These are phyloP conservation scores for Phytophthora foliorum DNA, from an alignment of 352 stramenopile species.

Conservation along the genomic window DNA sequence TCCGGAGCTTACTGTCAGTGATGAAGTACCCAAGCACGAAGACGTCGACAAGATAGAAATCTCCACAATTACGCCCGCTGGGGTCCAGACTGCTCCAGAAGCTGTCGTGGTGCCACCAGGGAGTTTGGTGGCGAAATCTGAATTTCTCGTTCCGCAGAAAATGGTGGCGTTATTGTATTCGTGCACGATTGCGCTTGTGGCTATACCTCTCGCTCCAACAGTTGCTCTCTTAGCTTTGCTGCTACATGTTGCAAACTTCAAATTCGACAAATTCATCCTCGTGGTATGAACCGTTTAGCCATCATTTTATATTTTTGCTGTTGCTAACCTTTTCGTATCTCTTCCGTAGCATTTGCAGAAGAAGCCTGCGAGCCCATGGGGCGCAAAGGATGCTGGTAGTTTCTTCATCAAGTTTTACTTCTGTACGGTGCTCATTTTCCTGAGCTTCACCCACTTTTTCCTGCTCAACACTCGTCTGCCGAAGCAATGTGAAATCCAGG, in stretches of 20 bases:
- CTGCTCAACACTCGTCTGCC: constrained; percentile 56
- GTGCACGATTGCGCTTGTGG: constrained; percentile 75
- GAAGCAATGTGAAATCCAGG: constrained; percentile 71
- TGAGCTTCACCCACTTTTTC: constrained; percentile 72
- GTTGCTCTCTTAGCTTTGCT: constrained; percentile 60
- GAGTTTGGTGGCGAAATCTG: constrained; percentile 47
- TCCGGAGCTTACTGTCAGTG: neutral
- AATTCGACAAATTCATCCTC: constrained; percentile 85
- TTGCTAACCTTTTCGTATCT: neutral
- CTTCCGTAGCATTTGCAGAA: constrained; percentile 63
- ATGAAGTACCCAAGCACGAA: neutral
- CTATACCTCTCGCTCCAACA: constrained; percentile 74
- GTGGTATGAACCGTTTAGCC: constrained; percentile 38
- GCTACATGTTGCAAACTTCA: constrained; percentile 80
- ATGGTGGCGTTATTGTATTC: constrained; percentile 88
- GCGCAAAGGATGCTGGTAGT: constrained; percentile 75
- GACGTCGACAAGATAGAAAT: neutral
- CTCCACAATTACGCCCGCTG: neutral
- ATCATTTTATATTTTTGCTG: neutral
- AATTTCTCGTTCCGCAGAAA: constrained; percentile 85
- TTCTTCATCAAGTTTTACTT: constrained; percentile 93
- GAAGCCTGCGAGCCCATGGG: constrained; percentile 79
- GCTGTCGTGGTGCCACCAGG: neutral
- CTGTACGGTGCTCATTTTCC: constrained; percentile 71
- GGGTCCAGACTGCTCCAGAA: constrained; percentile 10